Percentiles rank a stretch among this genome's conserved stretches.
Evolutionary conservation across 2,329 filamentous ascomycete genomes (phyloP).

Genomic region (Westerdykella ornata): DNA sequence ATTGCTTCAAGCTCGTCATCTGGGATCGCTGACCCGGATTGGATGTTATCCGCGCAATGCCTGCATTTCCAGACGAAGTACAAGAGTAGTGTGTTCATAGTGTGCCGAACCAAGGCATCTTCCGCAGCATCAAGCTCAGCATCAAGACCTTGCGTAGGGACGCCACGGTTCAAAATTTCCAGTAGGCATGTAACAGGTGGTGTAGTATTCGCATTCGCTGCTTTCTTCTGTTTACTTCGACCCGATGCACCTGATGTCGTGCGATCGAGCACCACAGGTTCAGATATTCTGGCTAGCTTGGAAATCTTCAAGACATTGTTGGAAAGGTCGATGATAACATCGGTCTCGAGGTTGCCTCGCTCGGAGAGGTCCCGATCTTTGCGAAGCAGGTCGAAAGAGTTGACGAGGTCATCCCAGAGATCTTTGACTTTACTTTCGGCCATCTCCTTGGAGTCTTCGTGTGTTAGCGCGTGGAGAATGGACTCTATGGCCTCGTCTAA

Average conservation of each 20-base stretch:
- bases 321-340: constrained; percentile 61
- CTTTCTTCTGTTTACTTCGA: constrained; percentile 18
- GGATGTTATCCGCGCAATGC: constrained; percentile 39
- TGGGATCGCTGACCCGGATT: constrained; percentile 42
- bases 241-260: constrained; percentile 26
- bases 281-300: constrained; percentile 71
- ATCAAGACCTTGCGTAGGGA: constrained; percentile 57
- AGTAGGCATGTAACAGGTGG: constrained; percentile 62
- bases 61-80: constrained; percentile 95
- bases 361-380: constrained; percentile 64
- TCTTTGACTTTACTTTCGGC: constrained; percentile 72
- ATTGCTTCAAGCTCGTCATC: constrained; percentile 55
- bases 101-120: constrained; percentile 67
- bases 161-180: constrained; percentile 66
- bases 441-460: constrained; percentile 81
- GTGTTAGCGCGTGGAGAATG: constrained; percentile 75
- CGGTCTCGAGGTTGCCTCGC: constrained; percentile 61
- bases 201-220: constrained; percentile 22
- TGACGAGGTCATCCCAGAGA: constrained; percentile 79
- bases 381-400: constrained; percentile 62
- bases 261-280: constrained; percentile 67
- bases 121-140: constrained; percentile 69
- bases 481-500: constrained; percentile 76
- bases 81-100: constrained; percentile 70
- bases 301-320: constrained; percentile 72